Conservation (phyloP, 2,329 filamentous ascomycete genomes). For the Fusarium equiseti region DNA sequence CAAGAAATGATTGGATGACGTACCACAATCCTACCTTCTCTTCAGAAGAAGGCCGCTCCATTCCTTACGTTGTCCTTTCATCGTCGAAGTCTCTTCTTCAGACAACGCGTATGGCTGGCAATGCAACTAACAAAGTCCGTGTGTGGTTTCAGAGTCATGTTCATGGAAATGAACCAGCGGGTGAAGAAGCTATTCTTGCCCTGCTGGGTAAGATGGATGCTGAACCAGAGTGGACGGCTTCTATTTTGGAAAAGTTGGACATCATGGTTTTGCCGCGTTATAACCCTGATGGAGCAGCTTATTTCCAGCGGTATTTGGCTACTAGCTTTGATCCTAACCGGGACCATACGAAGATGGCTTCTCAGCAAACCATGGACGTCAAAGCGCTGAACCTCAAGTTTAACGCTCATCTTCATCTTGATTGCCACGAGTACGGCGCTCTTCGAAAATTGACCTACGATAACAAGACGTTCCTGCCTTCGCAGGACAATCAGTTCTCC, state of each 20-base stretch:
- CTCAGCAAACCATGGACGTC: constrained; percentile 49
- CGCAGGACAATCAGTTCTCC: constrained; percentile 48
- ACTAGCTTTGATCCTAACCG: constrained; percentile 51
- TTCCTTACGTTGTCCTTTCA: constrained; percentile 33
- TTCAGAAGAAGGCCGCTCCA: constrained; percentile 28
- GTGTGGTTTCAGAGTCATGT: constrained; percentile 51
- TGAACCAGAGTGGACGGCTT: constrained; percentile 47
- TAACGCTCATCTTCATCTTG: constrained; percentile 48
- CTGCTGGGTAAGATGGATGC: constrained; percentile 49
- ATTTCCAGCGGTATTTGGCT: constrained; percentile 49
- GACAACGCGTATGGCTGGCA: neutral
- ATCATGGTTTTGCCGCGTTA: constrained; percentile 50
- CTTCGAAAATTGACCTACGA: neutral
- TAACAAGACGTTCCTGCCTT: constrained; percentile 40
- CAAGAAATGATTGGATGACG: constrained; percentile 32
- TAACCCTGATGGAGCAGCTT: constrained; percentile 51
- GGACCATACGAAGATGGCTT: constrained; percentile 50
- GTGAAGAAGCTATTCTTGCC: constrained; percentile 48
- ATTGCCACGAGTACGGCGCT: constrained; percentile 52
- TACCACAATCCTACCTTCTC: constrained; percentile 28
- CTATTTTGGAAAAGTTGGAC: constrained; percentile 47
- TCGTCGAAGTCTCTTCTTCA: constrained; percentile 1
- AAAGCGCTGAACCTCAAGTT: constrained; percentile 48
- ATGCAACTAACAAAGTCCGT: constrained; percentile 43
- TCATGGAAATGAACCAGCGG: constrained; percentile 51